Percentiles rank a stretch among this genome's conserved stretches.
phyloP scores from a whole-genome alignment of 2,329 filamentous ascomycete species.

The Fusarium sp. region DNA sequence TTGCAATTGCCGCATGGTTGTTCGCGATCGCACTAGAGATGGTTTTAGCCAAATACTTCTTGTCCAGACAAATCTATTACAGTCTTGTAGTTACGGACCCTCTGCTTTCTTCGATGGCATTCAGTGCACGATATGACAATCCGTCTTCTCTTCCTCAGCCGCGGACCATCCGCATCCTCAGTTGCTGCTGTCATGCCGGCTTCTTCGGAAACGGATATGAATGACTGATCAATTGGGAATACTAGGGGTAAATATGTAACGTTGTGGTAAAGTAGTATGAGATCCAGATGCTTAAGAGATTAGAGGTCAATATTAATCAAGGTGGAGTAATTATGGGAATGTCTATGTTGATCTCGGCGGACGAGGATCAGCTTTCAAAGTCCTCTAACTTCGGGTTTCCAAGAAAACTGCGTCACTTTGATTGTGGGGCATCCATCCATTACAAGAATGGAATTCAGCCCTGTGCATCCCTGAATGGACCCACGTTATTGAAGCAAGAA shows the following conservation, averaged over 20 bases:
- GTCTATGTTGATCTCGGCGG: neutral
- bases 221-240: neutral
- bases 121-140: slow-evolving; percentile 71
- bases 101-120: slow-evolving; percentile 71
- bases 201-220: neutral
- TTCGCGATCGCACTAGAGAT: slow-evolving; percentile 64
- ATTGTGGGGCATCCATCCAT: neutral
- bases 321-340: neutral
- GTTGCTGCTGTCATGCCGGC: slow-evolving; percentile 11
- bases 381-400: slow-evolving; percentile 8
- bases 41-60: neutral
- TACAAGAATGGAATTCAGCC: slow-evolving; percentile 19
- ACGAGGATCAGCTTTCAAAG: neutral
- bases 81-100: slow-evolving; percentile 49
- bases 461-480: slow-evolving; percentile 5
- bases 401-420: slow-evolving; percentile 10
- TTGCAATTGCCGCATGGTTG: slow-evolving; percentile 69
- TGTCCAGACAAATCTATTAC: too few relatives aligned
- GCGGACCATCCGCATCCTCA: slow-evolving; percentile 3
- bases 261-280: neutral
- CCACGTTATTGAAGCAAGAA: neutral
- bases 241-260: neutral
- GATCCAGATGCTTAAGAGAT: neutral
- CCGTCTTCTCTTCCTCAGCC: slow-evolving; percentile 63
- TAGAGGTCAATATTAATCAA: neutral